These are phyloP conservation scores for Mycena floridula DNA, from an alignment of 768 basidiomycete species.

Conservation along the genomic window DNA sequence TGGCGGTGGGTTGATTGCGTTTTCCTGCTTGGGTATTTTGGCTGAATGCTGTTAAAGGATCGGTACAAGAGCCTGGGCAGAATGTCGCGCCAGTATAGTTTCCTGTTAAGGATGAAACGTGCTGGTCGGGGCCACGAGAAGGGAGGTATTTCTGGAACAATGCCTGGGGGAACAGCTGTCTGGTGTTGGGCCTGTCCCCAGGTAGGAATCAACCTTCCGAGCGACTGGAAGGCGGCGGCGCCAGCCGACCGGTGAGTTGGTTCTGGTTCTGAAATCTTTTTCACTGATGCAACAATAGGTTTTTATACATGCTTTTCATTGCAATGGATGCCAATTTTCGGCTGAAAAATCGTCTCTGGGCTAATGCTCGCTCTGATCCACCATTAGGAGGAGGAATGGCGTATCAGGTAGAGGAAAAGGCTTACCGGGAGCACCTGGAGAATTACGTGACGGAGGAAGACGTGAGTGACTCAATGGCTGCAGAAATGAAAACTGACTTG, in stretches of 20 bases:
- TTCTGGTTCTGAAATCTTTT: background rate
- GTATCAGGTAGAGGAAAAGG: conserved; percentile 5
- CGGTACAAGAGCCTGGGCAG: conserved; percentile 5
- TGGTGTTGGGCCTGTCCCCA: conserved; percentile 20
- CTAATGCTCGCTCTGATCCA: conserved; percentile 1
- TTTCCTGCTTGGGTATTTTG: background rate
- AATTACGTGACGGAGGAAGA: conserved; percentile 2
- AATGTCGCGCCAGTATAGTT: conserved; percentile 10
- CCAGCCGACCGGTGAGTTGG: conserved; percentile 3
- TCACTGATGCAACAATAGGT: conserved; percentile 1
- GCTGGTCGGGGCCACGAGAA: conserved; percentile 11
- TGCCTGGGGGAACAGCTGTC: conserved; percentile 12
- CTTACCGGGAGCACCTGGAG: conserved; percentile 4
- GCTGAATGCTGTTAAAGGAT: background rate
- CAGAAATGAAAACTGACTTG: background rate
- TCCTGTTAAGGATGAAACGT: conserved; percentile 10
- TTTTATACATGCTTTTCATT: conserved; percentile 5
- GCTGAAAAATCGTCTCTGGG: conserved; percentile 3
- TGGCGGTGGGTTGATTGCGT: background rate
- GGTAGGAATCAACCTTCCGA: background rate
- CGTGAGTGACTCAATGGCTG: background rate
- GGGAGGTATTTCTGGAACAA: conserved; percentile 8
- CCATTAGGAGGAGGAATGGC: conserved; percentile 2
- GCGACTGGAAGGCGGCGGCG: conserved; percentile 10
- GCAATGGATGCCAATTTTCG: background rate